These are phyloP conservation scores for Termitomyces sp. DNA, from an alignment of 768 basidiomycete species.

Conservation along the genomic window DNA sequence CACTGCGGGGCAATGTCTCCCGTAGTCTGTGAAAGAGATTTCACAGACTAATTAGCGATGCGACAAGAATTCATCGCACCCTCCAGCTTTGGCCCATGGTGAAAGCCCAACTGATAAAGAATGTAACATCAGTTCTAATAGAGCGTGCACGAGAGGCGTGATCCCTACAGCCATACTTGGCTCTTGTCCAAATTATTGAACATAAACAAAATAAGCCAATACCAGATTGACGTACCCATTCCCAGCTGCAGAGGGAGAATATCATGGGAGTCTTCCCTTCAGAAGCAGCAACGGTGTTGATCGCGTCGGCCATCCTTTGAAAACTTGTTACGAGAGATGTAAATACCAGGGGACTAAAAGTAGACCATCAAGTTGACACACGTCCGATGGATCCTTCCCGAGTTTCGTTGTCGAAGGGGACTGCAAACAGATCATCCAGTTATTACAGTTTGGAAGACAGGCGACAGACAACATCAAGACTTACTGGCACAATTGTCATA, in stretches of 20 bases:
- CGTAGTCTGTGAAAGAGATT: slow-evolving; percentile 36
- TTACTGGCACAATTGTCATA: slow-evolving; percentile 55
- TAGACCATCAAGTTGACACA: slow-evolving; percentile 22
- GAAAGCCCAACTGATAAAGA: slow-evolving; percentile 40
- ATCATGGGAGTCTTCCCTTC: slow-evolving; percentile 46
- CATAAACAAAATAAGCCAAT: neutral
- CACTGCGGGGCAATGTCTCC: slow-evolving; percentile 47
- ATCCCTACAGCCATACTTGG: slow-evolving; percentile 47
- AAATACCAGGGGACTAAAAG: neutral
- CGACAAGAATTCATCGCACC: slow-evolving; percentile 25
- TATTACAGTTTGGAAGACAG: neutral
- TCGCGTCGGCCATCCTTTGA: slow-evolving; percentile 58
- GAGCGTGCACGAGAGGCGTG: too few relatives aligned
- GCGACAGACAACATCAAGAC: slow-evolving; percentile 3
- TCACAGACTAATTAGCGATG: neutral
- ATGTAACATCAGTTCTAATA: neutral
- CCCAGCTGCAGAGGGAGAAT: slow-evolving; percentile 63
- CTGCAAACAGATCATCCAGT: slow-evolving; percentile 19
- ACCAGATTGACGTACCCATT: slow-evolving; percentile 37
- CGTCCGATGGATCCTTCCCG: slow-evolving; percentile 51
- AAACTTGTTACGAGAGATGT: slow-evolving; percentile 24
- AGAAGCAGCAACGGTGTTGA: slow-evolving; percentile 37
- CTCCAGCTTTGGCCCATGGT: slow-evolving; percentile 65
- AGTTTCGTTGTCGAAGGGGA: slow-evolving; percentile 54
- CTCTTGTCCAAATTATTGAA: slow-evolving; percentile 25